Evolutionary conservation across 176 grass and related monocot genomes (phyloP), one percentile per base, ranked within the genome.

Genomic region (maize (Zea mays)): DNA sequence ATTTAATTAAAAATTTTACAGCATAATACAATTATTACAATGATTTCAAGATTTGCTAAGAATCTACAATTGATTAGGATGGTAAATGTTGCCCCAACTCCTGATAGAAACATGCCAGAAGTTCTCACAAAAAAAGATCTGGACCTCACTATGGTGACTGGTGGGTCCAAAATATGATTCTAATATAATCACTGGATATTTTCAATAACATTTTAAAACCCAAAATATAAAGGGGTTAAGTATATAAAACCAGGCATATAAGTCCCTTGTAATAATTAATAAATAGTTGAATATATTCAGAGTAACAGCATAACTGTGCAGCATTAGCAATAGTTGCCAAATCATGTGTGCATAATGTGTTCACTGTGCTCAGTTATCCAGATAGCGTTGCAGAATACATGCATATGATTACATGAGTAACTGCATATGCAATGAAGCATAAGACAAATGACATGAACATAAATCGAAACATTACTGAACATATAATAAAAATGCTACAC

Each of bases 291-390:
- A 21, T 14, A 10, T 52, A 19, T 27, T 41, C 40, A 1, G 12
- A 52, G n/a, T 21, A 67, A 54, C 3, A 15, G 33, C n/a, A 37
- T 35, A 66, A 78, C 4, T 10, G 17, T 38, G 10, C 45, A 52
- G 17, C 34, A 27, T 1, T n/a, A 14, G 17, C 34, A 54, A 19
- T 20, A 65, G 44, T 7, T 67, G 9, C n/a, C 74, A 12, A 74
- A 27, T 27, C 27, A 81, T 39, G 10, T 44, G 21, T 69, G 39
- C 21, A 85, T 27, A n/a, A n/a, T n/a, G n/a, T n/a, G n/a, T n/a
- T n/a, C n/a, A n/a, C n/a, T n/a, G n/a, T n/a, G n/a, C n/a, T n/a
- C n/a, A n/a, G n/a, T n/a, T n/a, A n/a, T n/a, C n/a, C n/a, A n/a
- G n/a, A n/a, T n/a, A n/a, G n/a, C n/a, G n/a, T n/a, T n/a, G n/a